Conservation (phyloP, 305 asterid species). For the Petunia hybrid region DNA sequence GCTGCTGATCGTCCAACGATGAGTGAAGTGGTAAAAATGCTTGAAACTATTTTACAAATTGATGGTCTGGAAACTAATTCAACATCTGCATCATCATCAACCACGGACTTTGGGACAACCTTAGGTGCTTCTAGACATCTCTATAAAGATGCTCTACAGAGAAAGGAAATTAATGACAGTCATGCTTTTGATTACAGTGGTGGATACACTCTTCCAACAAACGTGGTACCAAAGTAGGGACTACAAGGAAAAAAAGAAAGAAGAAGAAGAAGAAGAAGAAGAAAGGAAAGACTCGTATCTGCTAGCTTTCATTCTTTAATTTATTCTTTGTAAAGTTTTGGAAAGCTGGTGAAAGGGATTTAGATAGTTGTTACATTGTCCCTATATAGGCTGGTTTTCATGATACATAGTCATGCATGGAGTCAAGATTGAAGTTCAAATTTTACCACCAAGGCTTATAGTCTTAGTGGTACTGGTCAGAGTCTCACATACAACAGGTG, state of each 20-base stretch:
- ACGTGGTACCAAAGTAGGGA: constrained; percentile 60
- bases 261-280: too few species aligned
- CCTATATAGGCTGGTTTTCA: background rate
- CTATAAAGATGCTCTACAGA: constrained; percentile 49
- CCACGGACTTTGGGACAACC: constrained; percentile 67
- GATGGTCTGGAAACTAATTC: constrained; percentile 79
- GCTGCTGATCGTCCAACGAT: constrained; percentile 89
- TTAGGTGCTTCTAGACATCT: constrained; percentile 58
- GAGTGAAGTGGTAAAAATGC: constrained; percentile 80
- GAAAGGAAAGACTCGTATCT: background rate
- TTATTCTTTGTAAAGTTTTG: background rate
- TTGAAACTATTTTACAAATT: constrained; percentile 69
- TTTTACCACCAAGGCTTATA: background rate
- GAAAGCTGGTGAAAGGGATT: constrained; percentile 16
- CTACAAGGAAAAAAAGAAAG: background rate
- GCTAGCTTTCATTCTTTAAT: constrained; percentile 27
- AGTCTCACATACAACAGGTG: background rate
- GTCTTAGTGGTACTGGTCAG: background rate
- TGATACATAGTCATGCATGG: background rate
- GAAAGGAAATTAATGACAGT: constrained; percentile 42
- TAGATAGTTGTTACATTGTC: background rate
- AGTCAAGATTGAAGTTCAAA: background rate
- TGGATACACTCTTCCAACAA: constrained; percentile 57
- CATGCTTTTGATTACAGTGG: constrained; percentile 76
- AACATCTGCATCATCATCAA: constrained; percentile 82